phyloP scores from a whole-genome alignment of 768 basidiomycete species.

The Hericium coralloides region DNA sequence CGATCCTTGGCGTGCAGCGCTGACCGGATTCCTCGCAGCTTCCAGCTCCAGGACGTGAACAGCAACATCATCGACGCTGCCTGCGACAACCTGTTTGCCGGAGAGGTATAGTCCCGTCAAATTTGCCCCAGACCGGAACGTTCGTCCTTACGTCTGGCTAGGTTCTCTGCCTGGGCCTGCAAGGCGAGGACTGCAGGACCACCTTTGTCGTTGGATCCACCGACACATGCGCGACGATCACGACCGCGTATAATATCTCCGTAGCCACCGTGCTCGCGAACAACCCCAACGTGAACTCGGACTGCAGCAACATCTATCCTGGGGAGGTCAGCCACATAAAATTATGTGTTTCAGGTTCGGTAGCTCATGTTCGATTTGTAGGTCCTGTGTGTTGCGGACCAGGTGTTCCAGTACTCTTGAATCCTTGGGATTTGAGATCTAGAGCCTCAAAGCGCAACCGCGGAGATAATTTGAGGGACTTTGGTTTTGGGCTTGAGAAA shows the following conservation, averaged over 20 bases:
- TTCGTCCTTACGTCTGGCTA: neutral
- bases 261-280: conserved; percentile 47
- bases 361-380: neutral
- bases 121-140: neutral
- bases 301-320: conserved; percentile 60
- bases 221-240: conserved; percentile 51
- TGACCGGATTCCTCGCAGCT: conserved; percentile 30
- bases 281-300: conserved; percentile 62
- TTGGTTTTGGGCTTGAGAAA: too few relatives aligned
- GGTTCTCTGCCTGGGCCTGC: conserved; percentile 52
- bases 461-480: too few relatives aligned
- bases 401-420: neutral
- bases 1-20: conserved; percentile 1
- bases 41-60: conserved; percentile 68
- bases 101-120: conserved; percentile 10
- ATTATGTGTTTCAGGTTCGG: neutral
- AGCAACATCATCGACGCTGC: conserved; percentile 33
- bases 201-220: conserved; percentile 46
- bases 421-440: too few relatives aligned
- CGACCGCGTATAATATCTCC: conserved; percentile 34
- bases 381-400: neutral
- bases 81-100: conserved; percentile 53
- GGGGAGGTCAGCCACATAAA: conserved; percentile 49
- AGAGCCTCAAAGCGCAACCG: too few relatives aligned
- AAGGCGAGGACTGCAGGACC: conserved; percentile 50